Percentiles rank a stretch among this genome's conserved stretches.
These are phyloP conservation scores for Arctium minus DNA, from an alignment of 129 eudicot species.

Conservation along the genomic window DNA sequence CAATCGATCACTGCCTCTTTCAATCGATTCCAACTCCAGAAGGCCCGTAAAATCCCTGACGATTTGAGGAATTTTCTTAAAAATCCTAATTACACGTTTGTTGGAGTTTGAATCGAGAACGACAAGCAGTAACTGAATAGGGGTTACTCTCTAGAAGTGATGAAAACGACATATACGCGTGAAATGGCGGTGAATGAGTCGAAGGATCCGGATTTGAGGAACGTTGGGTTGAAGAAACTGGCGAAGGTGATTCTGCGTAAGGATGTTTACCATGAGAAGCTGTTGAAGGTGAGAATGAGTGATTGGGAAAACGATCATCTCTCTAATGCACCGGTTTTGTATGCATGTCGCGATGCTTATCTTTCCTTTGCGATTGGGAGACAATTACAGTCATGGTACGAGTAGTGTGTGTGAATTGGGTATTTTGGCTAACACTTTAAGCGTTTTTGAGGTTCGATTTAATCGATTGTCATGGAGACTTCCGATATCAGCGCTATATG, in stretches of 20 bases:
- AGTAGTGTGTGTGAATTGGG: not conserved
- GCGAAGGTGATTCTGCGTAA: constrained; percentile 14
- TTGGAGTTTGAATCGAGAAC: constrained; percentile 21
- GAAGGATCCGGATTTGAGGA: not conserved
- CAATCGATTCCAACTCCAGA: constrained; percentile 3
- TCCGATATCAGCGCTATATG: too few relatives aligned
- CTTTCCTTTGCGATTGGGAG: constrained; percentile 21
- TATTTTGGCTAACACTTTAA: too few relatives aligned
- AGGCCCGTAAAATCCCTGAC: not conserved
- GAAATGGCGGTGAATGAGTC: constrained; percentile 8
- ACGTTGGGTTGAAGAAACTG: constrained; percentile 10
- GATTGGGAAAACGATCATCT: not conserved
- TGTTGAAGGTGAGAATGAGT: constrained; percentile 6
- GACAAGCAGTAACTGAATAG: constrained; percentile 12
- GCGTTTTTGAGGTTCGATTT: too few relatives aligned
- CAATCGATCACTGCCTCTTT: too few relatives aligned
- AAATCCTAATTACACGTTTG: constrained; percentile 14
- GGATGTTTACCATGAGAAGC: not conserved
- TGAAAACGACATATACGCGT: constrained; percentile 6
- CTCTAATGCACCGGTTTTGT: constrained; percentile 8
- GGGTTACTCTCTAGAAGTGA: constrained; percentile 6
- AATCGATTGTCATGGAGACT: too few relatives aligned
- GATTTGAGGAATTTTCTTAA: not conserved
- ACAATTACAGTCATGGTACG: constrained; percentile 17
- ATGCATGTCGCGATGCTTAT: constrained; percentile 20